Evolutionary conservation across 148 eudicot genomes (phyloP).

Genomic region (Oxyria digyna): DNA sequence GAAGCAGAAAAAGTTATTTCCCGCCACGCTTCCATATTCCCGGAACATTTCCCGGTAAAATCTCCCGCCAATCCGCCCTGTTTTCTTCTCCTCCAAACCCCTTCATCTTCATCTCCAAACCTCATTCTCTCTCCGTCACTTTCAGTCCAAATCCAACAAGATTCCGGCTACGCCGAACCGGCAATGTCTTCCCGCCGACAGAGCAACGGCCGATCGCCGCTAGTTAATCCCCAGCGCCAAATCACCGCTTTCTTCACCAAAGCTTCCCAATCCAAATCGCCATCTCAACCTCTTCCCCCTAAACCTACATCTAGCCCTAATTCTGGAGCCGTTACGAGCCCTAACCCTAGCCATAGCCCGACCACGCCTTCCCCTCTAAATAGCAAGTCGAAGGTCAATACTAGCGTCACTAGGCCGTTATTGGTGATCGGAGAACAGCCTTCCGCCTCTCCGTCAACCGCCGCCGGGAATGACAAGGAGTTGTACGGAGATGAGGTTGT

Average conservation of each 20-base stretch:
- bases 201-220: conserved; percentile 71
- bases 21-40: conserved; percentile 17
- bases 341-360: conserved; percentile 27
- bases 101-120: background rate
- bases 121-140: background rate
- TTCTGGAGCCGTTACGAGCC: conserved; percentile 10
- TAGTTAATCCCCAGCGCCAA: conserved; percentile 77
- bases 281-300: conserved; percentile 17
- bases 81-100: background rate
- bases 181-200: conserved; percentile 51
- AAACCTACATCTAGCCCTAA: conserved; percentile 16
- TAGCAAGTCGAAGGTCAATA: conserved; percentile 23
- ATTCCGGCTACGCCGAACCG: background rate
- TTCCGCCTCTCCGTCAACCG: conserved; percentile 11
- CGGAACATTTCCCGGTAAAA: conserved; percentile 9
- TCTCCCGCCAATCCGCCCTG: conserved; percentile 6
- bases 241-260: conserved; percentile 80
- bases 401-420: conserved; percentile 28
- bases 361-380: conserved; percentile 56
- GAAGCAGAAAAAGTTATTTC: background rate
- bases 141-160: background rate
- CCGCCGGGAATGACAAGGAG: background rate
- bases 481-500: conserved; percentile 43
- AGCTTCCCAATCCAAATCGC: conserved; percentile 16
- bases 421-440: conserved; percentile 30